Evolutionary conservation across 2,329 filamentous ascomycete species (phyloP), one percentile per base, ranked within the genome.

Genomic region (Onygenales sp.): DNA sequence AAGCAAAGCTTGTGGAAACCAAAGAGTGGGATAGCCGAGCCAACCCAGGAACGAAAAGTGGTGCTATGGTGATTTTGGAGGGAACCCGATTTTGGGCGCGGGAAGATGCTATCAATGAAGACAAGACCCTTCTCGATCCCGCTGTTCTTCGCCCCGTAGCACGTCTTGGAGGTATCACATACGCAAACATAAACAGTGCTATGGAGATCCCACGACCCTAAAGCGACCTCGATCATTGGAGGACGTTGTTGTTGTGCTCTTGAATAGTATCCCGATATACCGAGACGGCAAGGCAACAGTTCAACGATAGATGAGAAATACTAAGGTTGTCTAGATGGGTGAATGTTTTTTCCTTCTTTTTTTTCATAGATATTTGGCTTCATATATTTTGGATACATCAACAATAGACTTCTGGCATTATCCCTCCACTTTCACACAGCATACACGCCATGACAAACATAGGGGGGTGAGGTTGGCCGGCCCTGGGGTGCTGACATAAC

Each of bases 1-100:
- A 97, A 74, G 88, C 81, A 36, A 89, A 84, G 69, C 69, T 96
- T 45, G 80, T 92, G 57, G 83, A 83, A 52, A 75, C 76, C 69
- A 71, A 84, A 62, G 89, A 95, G 70, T 95, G 88, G 71, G 85
- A 92, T 68, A 88, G 84, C 67, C 77, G 78, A 51, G 76, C 76
- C 0, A 82, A 73, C 2, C 85, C 86, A 0, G 89, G 87, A 2
- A 85, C 84, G 72, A 90, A 84, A 74, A 85, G 85, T 1, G 83
- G 85, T 1, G 84, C 86, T 3, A 64, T 95, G 57, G 86, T 81
- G 1, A 79, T 95, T 36, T 76, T 96, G 10, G 89, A 96, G 72
- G 92, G 89, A 0, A 84, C 87, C 36, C 78, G 85, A 32, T 95
- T 96, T 65, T 96, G 91, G 89, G 89, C 84, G 2, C 74, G 91